phyloP scores from a whole-genome alignment of 2,329 filamentous ascomycete genomes.

The Monosporascus sp. region DNA sequence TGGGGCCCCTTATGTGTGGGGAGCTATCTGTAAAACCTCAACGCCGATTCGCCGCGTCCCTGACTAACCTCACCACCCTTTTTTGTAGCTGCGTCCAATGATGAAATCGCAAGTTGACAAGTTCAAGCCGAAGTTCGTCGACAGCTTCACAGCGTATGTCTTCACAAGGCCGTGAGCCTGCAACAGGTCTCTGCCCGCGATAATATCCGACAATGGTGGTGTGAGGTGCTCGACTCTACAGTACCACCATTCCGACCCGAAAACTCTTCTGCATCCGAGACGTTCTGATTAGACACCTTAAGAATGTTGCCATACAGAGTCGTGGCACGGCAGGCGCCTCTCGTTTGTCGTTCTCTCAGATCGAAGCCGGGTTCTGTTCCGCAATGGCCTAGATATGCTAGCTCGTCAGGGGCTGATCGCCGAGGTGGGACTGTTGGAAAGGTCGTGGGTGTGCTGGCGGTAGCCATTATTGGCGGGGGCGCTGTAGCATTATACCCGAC shows the following conservation, averaged over 20 bases:
- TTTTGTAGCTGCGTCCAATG: neutral
- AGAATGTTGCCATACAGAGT: slow-evolving; percentile 14
- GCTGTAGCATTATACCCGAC: slow-evolving; percentile 18
- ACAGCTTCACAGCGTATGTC: too few species aligned
- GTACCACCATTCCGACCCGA: too few species aligned
- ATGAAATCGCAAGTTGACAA: too few species aligned
- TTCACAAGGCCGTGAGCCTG: too few species aligned
- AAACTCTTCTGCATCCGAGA: neutral
- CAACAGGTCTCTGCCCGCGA: neutral
- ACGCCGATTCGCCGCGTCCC: neutral
- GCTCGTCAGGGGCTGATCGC: slow-evolving; percentile 7
- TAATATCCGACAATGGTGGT: neutral
- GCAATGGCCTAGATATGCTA: slow-evolving; percentile 16
- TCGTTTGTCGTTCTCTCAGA: slow-evolving; percentile 10
- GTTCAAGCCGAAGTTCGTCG: too few species aligned
- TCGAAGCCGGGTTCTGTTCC: neutral
- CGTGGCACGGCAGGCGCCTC: slow-evolving; percentile 15
- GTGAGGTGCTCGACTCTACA: neutral
- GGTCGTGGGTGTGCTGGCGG: slow-evolving; percentile 17
- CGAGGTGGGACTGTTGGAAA: slow-evolving; percentile 12
- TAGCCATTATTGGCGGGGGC: slow-evolving; percentile 19
- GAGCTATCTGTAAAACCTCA: neutral
- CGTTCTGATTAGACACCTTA: neutral
- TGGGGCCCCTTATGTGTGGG: neutral
- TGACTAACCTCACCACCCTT: neutral